These are phyloP conservation scores for Sanghuangporus sanghuang DNA, from an alignment of 1,284 basidiomycete species.

Conservation along the genomic window DNA sequence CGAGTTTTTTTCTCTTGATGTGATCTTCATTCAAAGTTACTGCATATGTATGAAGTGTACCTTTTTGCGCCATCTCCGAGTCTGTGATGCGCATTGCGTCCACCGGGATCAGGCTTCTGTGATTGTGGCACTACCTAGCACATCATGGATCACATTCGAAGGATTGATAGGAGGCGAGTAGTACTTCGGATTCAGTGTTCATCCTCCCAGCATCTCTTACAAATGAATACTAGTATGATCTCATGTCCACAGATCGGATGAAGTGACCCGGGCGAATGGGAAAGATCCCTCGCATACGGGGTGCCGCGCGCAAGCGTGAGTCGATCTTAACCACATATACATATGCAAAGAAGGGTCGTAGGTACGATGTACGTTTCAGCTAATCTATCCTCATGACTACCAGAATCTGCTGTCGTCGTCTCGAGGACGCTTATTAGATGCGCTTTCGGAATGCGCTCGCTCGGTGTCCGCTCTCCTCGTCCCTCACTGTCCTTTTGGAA, in stretches of 20 bases:
- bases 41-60: not conserved
- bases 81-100: not conserved
- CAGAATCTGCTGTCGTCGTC: not conserved
- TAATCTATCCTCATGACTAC: conserved; percentile 17
- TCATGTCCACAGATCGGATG: not conserved
- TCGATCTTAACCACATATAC: not conserved
- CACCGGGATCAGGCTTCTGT: not conserved
- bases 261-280: not conserved
- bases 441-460: not conserved
- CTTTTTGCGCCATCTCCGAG: not conserved
- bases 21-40: not conserved
- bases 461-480: not conserved
- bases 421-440: not conserved
- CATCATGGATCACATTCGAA: not conserved
- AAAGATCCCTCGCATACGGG: not conserved
- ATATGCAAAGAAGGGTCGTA: not conserved
- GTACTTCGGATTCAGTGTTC: not conserved
- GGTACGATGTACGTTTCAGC: not conserved
- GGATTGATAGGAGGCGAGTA: not conserved
- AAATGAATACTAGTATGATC: too few species aligned
- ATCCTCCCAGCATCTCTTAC: too few species aligned
- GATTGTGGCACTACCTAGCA: not conserved
- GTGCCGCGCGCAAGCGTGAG: not conserved
- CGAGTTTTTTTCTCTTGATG: not conserved
- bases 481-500: not conserved